Evolutionary conservation across 345 rosid genomes (phyloP).

Genomic region (Rhodomyrtus tomentosa): DNA sequence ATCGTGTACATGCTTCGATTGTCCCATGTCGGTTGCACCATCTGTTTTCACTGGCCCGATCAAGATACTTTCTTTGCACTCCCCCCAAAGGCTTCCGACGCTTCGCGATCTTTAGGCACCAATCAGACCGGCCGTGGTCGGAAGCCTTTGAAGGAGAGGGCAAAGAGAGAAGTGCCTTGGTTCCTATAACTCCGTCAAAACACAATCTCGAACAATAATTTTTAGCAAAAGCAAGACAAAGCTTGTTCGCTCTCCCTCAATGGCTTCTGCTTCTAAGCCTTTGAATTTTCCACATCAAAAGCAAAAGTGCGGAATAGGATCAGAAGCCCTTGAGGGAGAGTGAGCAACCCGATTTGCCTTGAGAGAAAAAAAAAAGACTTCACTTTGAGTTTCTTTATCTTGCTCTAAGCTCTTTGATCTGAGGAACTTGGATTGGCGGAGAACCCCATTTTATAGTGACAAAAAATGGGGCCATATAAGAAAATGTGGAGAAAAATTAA

Average conservation of each 20-base stretch:
- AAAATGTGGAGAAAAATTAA: not conserved
- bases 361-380: not conserved
- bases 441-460: not conserved
- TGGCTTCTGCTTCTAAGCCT: conserved; percentile 8
- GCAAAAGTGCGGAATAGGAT: not conserved
- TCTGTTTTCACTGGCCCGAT: not conserved
- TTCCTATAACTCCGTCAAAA: not conserved
- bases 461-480: not conserved
- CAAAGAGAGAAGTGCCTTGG: not conserved
- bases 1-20: not conserved
- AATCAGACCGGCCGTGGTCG: not conserved
- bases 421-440: not conserved
- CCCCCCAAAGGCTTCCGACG: not conserved
- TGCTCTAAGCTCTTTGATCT: not conserved
- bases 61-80: not conserved
- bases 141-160: not conserved
- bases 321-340: conserved; percentile 31
- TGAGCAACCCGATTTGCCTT: conserved; percentile 15
- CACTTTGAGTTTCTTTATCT: not conserved
- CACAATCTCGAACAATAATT: not conserved
- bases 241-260: conserved; percentile 26
- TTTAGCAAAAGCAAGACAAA: conserved; percentile 8
- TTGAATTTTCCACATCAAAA: not conserved
- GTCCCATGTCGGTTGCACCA: not conserved
- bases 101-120: too few species aligned